Evolutionary conservation across 2,329 filamentous ascomycete genomes (phyloP).

Genomic region (Periconia macrospinosa): DNA sequence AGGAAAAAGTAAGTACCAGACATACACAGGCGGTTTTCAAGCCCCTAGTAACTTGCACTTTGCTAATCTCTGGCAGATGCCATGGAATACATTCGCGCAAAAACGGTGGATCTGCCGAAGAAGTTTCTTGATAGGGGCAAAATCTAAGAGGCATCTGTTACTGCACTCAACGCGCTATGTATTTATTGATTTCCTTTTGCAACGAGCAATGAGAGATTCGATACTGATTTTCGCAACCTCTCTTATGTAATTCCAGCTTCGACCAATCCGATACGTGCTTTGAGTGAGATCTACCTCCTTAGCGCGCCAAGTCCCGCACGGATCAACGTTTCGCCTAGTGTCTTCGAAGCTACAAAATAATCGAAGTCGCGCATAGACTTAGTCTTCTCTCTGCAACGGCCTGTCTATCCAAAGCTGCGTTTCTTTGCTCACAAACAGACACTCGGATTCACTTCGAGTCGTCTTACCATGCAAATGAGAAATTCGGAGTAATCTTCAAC

Average conservation of each 20-base stretch:
- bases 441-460: slow-evolving; percentile 26
- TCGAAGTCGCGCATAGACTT: slow-evolving; percentile 19
- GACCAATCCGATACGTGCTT: background rate
- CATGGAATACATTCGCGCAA: slow-evolving; percentile 19
- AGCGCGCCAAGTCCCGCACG: background rate
- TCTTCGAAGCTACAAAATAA: slow-evolving; percentile 37
- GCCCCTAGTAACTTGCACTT: no score
- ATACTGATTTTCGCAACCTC: no score
- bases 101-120: slow-evolving; percentile 21
- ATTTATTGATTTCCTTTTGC: no score
- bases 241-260: no score
- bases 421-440: slow-evolving; percentile 87
- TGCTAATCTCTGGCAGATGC: background rate
- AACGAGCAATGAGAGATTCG: no score
- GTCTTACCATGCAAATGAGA: slow-evolving; percentile 76
- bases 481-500: slow-evolving; percentile 98
- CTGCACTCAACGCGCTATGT: no score
- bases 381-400: slow-evolving; percentile 63
- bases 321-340: slow-evolving; percentile 20
- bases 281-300: background rate
- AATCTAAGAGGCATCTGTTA: slow-evolving; percentile 6
- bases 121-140: slow-evolving; percentile 22
- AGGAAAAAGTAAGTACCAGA: slow-evolving; percentile 20
- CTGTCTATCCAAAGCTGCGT: slow-evolving; percentile 90
- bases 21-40: no score